Evolutionary conservation across 805 yeast genomes (phyloP).

Genomic region (Priceomyces melissophilus): DNA sequence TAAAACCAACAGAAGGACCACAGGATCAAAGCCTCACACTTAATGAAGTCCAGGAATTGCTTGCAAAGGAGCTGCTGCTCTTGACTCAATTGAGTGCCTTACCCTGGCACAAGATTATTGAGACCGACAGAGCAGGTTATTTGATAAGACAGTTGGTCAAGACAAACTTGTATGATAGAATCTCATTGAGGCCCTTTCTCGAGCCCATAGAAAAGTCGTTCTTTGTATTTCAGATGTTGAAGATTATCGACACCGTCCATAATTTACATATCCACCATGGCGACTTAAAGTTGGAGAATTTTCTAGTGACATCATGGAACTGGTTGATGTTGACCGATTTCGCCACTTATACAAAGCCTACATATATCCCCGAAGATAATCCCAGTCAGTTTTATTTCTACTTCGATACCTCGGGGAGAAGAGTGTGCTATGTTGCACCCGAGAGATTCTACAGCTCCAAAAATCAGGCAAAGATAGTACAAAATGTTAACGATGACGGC

Average conservation of each 20-base stretch:
- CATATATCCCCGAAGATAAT: conserved; percentile 82
- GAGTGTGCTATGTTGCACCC: conserved; percentile 91
- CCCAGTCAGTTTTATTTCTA: conserved; percentile 90
- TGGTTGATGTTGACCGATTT: conserved; percentile 84
- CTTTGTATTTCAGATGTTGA: conserved; percentile 75
- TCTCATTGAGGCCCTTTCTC: conserved; percentile 83
- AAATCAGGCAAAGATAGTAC: conserved; percentile 16
- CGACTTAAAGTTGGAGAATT: conserved; percentile 87
- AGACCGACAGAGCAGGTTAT: conserved; percentile 91
- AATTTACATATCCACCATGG: conserved; percentile 67
- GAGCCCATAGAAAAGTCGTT: conserved; percentile 79
- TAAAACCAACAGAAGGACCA: conserved; percentile 46
- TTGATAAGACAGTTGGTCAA: conserved; percentile 76
- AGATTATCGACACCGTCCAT: conserved; percentile 65
- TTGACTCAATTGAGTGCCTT: conserved; percentile 53
- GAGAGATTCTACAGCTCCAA: conserved; percentile 63
- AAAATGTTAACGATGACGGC: conserved; percentile 21
- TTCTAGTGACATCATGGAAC: conserved; percentile 82
- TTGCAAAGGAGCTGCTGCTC: conserved; percentile 33
- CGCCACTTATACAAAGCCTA: conserved; percentile 75
- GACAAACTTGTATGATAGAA: conserved; percentile 80
- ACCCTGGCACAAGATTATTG: conserved; percentile 71
- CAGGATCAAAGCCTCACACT: conserved; percentile 19
- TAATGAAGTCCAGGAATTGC: conserved; percentile 20
- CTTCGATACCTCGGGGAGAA: conserved; percentile 84